Percentiles rank a stretch among this genome's conserved stretches.
Evolutionary conservation across 106 monocot genomes (phyloP).

Genomic region (Amphibolis antarctica): DNA sequence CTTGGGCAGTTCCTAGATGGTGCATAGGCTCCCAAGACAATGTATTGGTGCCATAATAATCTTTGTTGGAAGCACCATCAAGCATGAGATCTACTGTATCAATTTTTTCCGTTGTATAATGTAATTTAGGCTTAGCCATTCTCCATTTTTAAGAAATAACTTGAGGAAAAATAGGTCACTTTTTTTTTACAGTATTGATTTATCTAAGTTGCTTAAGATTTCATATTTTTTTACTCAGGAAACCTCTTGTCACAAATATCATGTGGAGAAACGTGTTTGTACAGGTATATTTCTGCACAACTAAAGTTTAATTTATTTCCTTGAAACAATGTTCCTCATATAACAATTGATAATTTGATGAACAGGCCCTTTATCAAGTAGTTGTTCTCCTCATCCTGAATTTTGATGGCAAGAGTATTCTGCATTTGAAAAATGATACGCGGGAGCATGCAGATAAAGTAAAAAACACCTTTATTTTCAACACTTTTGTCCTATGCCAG

Average conservation of each 20-base stretch:
- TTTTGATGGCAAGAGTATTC: conserved; percentile 51
- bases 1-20: too few species aligned
- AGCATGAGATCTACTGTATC: too few species aligned
- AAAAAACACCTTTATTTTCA: conserved; percentile 20
- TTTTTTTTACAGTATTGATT: background rate
- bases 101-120: too few species aligned
- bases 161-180: background rate
- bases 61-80: too few species aligned
- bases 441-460: conserved; percentile 46
- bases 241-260: conserved; percentile 3
- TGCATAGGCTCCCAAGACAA: too few species aligned
- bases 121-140: too few species aligned
- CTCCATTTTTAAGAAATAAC: too few species aligned
- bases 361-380: conserved; percentile 79
- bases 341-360: background rate
- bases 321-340: background rate
- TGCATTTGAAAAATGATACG: conserved; percentile 37
- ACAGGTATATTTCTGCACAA: background rate
- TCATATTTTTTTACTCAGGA: background rate
- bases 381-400: conserved; percentile 50
- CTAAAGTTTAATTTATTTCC: background rate
- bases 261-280: conserved; percentile 8
- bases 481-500: conserved; percentile 21
- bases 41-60: too few species aligned
- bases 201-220: background rate